These are phyloP conservation scores for Thalassiosira livingstoniorum DNA, from an alignment of 352 stramenopile species.

Conservation along the genomic window DNA sequence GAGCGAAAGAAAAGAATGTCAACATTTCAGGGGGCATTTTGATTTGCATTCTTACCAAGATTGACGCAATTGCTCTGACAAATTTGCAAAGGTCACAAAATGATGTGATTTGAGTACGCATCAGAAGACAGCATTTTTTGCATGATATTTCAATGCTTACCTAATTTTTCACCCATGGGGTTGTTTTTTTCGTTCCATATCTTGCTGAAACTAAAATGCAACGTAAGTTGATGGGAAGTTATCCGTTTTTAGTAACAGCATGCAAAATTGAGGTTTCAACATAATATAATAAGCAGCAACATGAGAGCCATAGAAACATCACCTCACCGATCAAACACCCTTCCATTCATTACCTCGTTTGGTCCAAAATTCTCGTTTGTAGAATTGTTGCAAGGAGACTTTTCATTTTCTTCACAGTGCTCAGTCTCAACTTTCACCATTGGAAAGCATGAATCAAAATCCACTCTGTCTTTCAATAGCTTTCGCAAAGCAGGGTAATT, in stretches of 20 bases:
- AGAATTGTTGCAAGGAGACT: slow-evolving; percentile 57
- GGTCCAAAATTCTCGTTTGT: slow-evolving; percentile 62
- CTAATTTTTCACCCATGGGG: slow-evolving; percentile 73
- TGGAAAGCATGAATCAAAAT: slow-evolving; percentile 79
- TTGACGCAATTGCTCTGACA: slow-evolving; percentile 77
- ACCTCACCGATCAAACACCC: background rate
- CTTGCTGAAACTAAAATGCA: too few relatives aligned
- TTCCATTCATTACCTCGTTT: slow-evolving; percentile 59
- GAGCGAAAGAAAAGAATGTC: too few relatives aligned
- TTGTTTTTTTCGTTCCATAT: slow-evolving; percentile 77
- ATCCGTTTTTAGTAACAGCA: too few relatives aligned
- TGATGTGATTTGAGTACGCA: too few relatives aligned
- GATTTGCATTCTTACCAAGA: slow-evolving; percentile 75
- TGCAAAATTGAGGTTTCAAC: too few relatives aligned
- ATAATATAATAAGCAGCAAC: too few relatives aligned
- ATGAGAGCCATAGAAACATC: background rate
- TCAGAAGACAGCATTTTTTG: too few relatives aligned
- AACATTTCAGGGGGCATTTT: slow-evolving; percentile 70
- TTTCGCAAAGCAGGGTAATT: slow-evolving; percentile 73
- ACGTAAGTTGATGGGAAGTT: slow-evolving; percentile 78
- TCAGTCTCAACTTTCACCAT: slow-evolving; percentile 73
- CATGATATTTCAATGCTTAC: too few relatives aligned
- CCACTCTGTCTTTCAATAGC: slow-evolving; percentile 73
- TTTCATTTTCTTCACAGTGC: slow-evolving; percentile 66
- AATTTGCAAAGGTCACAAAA: too few relatives aligned